These are phyloP conservation scores for Cystobasidium pallidum DNA, from an alignment of 1,284 basidiomycete genomes.

Conservation along the genomic window DNA sequence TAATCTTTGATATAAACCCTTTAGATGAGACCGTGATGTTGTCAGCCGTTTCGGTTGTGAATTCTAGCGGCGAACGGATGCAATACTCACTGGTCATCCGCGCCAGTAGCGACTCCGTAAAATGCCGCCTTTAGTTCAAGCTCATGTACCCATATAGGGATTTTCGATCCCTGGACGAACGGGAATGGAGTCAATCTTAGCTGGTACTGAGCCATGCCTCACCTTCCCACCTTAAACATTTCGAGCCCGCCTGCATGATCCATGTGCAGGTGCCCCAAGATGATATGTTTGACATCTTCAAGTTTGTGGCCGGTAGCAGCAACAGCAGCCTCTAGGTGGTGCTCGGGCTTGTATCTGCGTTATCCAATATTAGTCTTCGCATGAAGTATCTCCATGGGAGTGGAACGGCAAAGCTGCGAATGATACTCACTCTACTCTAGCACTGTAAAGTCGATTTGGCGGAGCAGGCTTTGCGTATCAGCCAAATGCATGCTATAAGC, in stretches of 20 bases:
- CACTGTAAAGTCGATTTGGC: not conserved
- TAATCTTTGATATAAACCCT: slow-evolving; percentile 38
- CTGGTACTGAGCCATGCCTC: too few species aligned
- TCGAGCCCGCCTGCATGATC: slow-evolving; percentile 54
- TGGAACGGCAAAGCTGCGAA: not conserved
- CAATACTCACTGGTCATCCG: slow-evolving; percentile 19
- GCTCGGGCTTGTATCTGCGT: slow-evolving; percentile 48
- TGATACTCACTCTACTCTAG: slow-evolving; percentile 21
- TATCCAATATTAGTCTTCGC: not conserved
- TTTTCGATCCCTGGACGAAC: slow-evolving; percentile 45
- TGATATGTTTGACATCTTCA: slow-evolving; percentile 44
- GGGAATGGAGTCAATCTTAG: not conserved
- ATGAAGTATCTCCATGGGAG: not conserved
- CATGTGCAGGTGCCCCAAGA: slow-evolving; percentile 45
- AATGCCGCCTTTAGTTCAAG: slow-evolving; percentile 53
- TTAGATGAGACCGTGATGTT: not conserved
- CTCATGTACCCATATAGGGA: slow-evolving; percentile 54
- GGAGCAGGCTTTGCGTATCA: not conserved
- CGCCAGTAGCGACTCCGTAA: slow-evolving; percentile 50
- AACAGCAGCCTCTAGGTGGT: slow-evolving; percentile 55
- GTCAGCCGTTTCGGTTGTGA: too few species aligned
- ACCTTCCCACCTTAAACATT: slow-evolving; percentile 44
- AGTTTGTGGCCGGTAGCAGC: slow-evolving; percentile 52
- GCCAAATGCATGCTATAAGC: not conserved
- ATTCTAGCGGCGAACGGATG: too few species aligned